Evolutionary conservation across 176 grass and related monocot species (phyloP), one percentile per base, ranked within the genome.

Genomic region (Calamus simplicifolius): DNA sequence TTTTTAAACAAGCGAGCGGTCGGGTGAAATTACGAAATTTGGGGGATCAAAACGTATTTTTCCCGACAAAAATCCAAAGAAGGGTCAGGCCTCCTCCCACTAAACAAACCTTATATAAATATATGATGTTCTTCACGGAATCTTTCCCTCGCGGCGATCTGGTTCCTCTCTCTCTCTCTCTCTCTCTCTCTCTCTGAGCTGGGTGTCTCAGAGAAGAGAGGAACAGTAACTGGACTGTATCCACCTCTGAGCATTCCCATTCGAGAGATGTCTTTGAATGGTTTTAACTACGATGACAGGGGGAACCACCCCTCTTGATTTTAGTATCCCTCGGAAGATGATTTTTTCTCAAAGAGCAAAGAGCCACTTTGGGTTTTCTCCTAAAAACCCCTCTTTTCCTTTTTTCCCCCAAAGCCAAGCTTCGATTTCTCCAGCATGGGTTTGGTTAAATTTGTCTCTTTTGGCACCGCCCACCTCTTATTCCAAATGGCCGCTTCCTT

Each of bases 361-460:
- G 15, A 18, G 28, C 3, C 28, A 7, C 35, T 2, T 43, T 43
- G 8, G 35, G 8, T 12, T 7, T 43, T 43, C 35, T 43, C 28
- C 5, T 29, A n/a, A 38, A 60, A n/a, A 48, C 54, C 49, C 49
- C 59, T 61, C 74, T 26, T 51, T 77, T 55, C 30, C 17, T 69
- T n/a, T 77, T 25, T 76, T 43, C 50, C 56, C 55, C 28, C 26
- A 30, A 28, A 31, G 16, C 7, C 29, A 35, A n/a, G 29, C 16
- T 18, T 38, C n/a, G 5, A 38, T 60, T 49, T 55, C 64, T 63
- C 56, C 48, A 55, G 56, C 16, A 56, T 54, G 63, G 73, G 55
- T 61, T 76, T 68, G 64, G 54, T 57, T 60, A 68, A 57, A 52
- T 57, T 27, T 59, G 52, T 53, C 55, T 61, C 73, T 63, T 67